Evolutionary conservation across 2,329 filamentous ascomycete species (phyloP).

Genomic region (Dothideomycetes sp.): DNA sequence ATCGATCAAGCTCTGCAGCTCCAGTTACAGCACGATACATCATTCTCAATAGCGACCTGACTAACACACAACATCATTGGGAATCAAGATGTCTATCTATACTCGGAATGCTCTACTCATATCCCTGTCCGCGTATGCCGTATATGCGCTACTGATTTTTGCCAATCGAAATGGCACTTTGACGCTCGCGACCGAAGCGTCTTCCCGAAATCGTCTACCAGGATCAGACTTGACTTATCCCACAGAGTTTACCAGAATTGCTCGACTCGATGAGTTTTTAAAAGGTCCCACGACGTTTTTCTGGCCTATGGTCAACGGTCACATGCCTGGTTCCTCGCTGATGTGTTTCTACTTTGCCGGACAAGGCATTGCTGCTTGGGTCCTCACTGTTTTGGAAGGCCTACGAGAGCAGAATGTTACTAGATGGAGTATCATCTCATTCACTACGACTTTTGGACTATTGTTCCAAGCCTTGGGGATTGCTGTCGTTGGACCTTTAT

Average conservation of each 20-base stretch:
- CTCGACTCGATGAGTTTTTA: conserved; percentile 3
- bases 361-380: conserved; percentile 10
- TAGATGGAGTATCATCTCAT: background rate
- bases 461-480: conserved; percentile 9
- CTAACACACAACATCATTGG: too few species aligned
- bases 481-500: conserved; percentile 7
- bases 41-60: too few species aligned
- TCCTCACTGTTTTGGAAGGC: conserved; percentile 8
- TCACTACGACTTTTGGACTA: conserved; percentile 7
- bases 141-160: conserved; percentile 4
- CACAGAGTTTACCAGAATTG: conserved; percentile 7
- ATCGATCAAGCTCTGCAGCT: too few species aligned
- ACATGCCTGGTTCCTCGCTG: conserved; percentile 1
- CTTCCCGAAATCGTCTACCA: conserved; percentile 6
- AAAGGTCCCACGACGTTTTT: conserved; percentile 1
- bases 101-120: too few species aligned
- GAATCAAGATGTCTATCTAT: too few species aligned
- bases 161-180: conserved; percentile 4
- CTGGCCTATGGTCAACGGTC: conserved; percentile 11
- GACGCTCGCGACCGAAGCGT: background rate
- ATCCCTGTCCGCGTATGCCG: too few species aligned
- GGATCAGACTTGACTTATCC: background rate
- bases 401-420: background rate
- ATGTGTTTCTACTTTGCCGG: conserved; percentile 13
- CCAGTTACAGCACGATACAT: too few species aligned